Conservation (phyloP, 1,284 basidiomycete genomes). For the Rhodofomes roseus region DNA sequence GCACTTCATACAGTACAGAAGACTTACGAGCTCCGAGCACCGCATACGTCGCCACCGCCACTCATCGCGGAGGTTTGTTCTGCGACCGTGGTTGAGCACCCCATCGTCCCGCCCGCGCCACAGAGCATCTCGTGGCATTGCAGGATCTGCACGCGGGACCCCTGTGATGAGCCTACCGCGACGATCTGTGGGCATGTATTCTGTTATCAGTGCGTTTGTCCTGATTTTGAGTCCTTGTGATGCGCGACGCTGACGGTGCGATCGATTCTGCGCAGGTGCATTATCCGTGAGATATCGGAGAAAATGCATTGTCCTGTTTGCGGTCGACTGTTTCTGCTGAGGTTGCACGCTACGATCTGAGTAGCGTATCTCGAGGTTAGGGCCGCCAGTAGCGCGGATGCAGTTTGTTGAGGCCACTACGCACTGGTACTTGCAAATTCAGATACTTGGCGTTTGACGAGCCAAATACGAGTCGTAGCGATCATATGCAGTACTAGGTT, state of each 20-base stretch:
- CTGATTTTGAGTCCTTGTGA: neutral
- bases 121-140: constrained; percentile 20
- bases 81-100: too few species aligned
- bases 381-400: too few species aligned
- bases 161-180: constrained; percentile 20
- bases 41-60: too few species aligned
- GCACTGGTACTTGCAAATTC: too few species aligned
- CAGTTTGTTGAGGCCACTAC: too few species aligned
- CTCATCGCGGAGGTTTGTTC: too few species aligned
- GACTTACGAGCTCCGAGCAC: too few species aligned
- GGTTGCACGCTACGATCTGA: constrained; percentile 13
- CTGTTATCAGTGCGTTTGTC: constrained; percentile 19
- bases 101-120: too few species aligned
- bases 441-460: too few species aligned
- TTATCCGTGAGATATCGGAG: constrained; percentile 23
- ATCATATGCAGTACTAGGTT: too few species aligned
- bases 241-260: neutral
- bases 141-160: constrained; percentile 23
- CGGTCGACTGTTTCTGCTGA: constrained; percentile 23
- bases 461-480: too few species aligned
- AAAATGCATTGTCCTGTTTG: constrained; percentile 27
- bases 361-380: too few species aligned
- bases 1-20: neutral
- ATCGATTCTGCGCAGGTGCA: constrained; percentile 25
- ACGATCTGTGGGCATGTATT: constrained; percentile 29